These are phyloP conservation scores for Naematelia encephala DNA, from an alignment of 768 basidiomycete genomes.

Conservation along the genomic window DNA sequence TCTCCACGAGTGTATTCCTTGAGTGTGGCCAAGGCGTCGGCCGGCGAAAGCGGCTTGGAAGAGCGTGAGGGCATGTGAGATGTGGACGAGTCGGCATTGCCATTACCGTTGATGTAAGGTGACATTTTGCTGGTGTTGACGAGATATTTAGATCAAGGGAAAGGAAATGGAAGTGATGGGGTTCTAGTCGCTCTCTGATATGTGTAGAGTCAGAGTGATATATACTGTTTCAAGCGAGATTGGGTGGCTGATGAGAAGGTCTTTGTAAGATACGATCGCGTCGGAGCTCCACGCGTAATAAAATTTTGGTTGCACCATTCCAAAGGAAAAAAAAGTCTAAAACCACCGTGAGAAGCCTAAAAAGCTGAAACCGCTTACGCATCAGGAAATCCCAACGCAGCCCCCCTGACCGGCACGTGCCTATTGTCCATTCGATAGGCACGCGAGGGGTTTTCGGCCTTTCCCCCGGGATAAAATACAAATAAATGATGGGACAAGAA, in stretches of 20 bases:
- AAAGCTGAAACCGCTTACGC: too few relatives aligned
- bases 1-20: constrained; percentile 66
- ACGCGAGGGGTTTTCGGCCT: too few relatives aligned
- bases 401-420: too few relatives aligned
- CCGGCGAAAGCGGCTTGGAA: constrained; percentile 58
- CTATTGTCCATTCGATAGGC: too few relatives aligned
- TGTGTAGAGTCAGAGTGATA: too few relatives aligned
- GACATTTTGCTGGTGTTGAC: constrained; percentile 21
- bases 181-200: too few relatives aligned
- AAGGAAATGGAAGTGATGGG: not conserved
- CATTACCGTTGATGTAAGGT: constrained; percentile 16
- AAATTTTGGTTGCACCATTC: not conserved
- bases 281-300: not conserved
- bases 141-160: not conserved
- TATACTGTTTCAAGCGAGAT: too few relatives aligned
- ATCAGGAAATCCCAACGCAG: too few relatives aligned
- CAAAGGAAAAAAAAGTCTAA: not conserved
- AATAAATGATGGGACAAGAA: too few relatives aligned
- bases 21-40: constrained; percentile 72
- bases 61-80: constrained; percentile 25
- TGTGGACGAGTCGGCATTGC: constrained; percentile 22
- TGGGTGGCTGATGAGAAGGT: too few relatives aligned
- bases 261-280: not conserved
- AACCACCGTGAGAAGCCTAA: not conserved
- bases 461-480: too few relatives aligned